Conservation (phyloP, 805 yeast species). For the Starmerella sp. region DNA sequence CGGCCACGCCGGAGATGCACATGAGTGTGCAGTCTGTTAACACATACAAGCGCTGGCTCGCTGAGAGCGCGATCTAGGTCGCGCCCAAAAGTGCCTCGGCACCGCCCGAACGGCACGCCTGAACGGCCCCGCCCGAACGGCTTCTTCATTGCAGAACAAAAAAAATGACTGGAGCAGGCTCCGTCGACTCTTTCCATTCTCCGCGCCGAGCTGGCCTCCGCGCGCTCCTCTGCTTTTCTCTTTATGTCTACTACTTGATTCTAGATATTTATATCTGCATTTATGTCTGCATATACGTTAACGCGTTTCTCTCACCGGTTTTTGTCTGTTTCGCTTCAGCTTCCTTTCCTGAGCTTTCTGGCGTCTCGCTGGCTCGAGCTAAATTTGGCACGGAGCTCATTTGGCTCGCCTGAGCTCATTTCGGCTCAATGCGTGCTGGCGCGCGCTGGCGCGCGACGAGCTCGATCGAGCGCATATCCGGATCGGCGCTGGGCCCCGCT, state of each 20-base stretch:
- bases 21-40: constrained; percentile 17
- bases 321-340: neutral
- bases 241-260: neutral
- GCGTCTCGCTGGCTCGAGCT: too few species aligned
- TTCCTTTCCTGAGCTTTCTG: neutral
- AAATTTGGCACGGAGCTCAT: too few species aligned
- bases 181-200: too few species aligned
- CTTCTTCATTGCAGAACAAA: neutral
- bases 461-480: too few species aligned
- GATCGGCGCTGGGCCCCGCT: too few species aligned
- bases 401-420: too few species aligned
- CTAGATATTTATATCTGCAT: neutral
- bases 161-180: neutral
- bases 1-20: neutral
- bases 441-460: too few species aligned
- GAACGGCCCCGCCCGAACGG: too few species aligned
- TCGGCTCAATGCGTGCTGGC: too few species aligned
- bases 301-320: neutral
- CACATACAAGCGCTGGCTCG: constrained; percentile 22
- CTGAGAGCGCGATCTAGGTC: constrained; percentile 7
- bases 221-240: neutral
- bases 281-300: too few species aligned
- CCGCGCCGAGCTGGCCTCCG: neutral
- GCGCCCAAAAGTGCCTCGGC: neutral
- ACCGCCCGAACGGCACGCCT: too few species aligned